phyloP scores from a whole-genome alignment of 1,284 basidiomycete species.

The Malassezia yamatoensis region DNA sequence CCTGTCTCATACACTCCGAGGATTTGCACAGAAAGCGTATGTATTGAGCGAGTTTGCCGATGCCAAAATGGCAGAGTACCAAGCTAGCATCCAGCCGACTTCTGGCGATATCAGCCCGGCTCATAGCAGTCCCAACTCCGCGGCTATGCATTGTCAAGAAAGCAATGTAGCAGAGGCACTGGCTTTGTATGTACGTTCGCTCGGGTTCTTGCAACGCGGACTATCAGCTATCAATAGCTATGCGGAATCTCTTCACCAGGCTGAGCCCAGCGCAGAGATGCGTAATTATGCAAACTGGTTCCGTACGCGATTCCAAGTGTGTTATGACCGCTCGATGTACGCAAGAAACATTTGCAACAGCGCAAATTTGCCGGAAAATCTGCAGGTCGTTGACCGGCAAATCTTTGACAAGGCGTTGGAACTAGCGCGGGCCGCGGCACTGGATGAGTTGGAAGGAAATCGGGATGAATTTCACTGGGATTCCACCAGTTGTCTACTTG shows the following conservation, averaged over 20 bases:
- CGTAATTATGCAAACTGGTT: slow-evolving; percentile 57
- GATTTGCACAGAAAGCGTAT: slow-evolving; percentile 86
- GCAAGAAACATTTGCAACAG: slow-evolving; percentile 51
- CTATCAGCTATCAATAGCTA: slow-evolving; percentile 53
- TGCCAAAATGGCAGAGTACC: slow-evolving; percentile 65
- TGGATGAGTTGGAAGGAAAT: slow-evolving; percentile 65
- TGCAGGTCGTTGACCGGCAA: slow-evolving; percentile 52
- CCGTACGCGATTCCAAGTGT: slow-evolving; percentile 54
- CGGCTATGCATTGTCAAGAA: slow-evolving; percentile 30
- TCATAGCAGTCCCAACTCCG: slow-evolving; percentile 11
- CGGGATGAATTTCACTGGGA: slow-evolving; percentile 53
- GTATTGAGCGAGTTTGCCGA: slow-evolving; percentile 87
- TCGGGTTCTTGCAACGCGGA: slow-evolving; percentile 83
- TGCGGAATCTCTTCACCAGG: neutral
- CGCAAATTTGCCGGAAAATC: slow-evolving; percentile 50
- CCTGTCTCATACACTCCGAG: slow-evolving; percentile 66
- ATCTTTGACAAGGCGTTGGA: slow-evolving; percentile 55
- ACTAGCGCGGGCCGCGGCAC: slow-evolving; percentile 72
- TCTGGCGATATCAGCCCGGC: slow-evolving; percentile 3
- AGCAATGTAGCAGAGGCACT: slow-evolving; percentile 60
- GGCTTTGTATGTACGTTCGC: slow-evolving; percentile 81
- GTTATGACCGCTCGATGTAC: slow-evolving; percentile 55
- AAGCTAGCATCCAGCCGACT: slow-evolving; percentile 8
- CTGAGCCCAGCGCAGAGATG: slow-evolving; percentile 50
- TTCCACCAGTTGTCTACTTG: slow-evolving; percentile 64